A percentile compares a stretch with the other conserved stretches of the same genome.
phyloP scores from a whole-genome alignment of 495 filamentous ascomycete species.

The Pseudevernia furfuracea region DNA sequence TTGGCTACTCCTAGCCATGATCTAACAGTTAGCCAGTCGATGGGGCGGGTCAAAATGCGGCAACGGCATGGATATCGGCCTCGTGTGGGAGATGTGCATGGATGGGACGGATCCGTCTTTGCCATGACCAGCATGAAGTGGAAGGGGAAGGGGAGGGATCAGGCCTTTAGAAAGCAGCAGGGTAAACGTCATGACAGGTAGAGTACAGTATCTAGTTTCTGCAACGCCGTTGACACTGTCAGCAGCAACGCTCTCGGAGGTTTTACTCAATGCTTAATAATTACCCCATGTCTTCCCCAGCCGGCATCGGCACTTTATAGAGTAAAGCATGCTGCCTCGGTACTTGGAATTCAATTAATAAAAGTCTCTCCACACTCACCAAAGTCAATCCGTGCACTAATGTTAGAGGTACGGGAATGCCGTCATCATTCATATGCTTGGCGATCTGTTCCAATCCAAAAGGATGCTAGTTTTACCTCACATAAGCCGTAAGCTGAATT shows the following conservation, averaged over 20 bases:
- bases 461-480: not conserved
- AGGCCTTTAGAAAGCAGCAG: not conserved
- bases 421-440: not conserved
- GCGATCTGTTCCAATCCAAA: not conserved
- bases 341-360: too few relatives aligned
- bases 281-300: not conserved
- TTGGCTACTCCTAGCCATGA: not conserved
- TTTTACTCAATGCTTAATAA: too few relatives aligned
- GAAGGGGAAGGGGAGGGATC: not conserved
- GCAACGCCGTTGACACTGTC: too few relatives aligned
- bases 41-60: not conserved
- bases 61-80: not conserved
- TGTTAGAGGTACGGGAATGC: not conserved
- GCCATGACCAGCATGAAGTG: too few relatives aligned
- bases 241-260: too few relatives aligned
- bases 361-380: not conserved
- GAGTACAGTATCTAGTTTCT: too few relatives aligned
- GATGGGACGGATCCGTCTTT: not conserved
- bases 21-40: not conserved
- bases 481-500: too few relatives aligned
- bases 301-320: not conserved
- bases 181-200: not conserved
- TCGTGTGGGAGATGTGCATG: not conserved
- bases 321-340: not conserved
- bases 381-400: conserved; percentile 3